Base-by-base conservation (phyloP, 345 rosid genomes). In the Camelina laxa region DNA sequence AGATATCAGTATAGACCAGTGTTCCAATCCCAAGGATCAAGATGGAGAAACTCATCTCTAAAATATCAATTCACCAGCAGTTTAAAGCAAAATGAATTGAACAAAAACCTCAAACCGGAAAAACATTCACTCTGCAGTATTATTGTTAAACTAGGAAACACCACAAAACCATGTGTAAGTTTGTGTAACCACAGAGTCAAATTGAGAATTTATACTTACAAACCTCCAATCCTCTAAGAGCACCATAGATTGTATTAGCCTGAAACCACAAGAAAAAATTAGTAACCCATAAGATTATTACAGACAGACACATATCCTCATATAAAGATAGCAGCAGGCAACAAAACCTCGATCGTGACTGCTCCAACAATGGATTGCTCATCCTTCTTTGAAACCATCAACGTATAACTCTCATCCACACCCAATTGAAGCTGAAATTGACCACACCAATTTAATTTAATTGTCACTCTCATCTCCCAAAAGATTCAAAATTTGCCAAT, bases 151-250 rank as follows among this genome's bases (percentile, higher is more conserved):
- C 45, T 12, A 41, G 6, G n/a, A 38, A 41, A 41, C 45, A 45
- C 58, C 30, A 19, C 47, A 38, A 13, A 36, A 60, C 6, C 8
- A 4, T 5, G 11, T 19, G 4, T 59, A 0, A n/a, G 9, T 39
- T 39, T 11, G 14, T 11, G 14, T 60, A 8, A 30, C 61, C 38
- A 27, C 3, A 71, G n/a, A 42, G 49, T 64, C 72, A 74, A 74
- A 65, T 60, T 24, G 8, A 75, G 17, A 49, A 49, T 53, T 19
- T 13, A 6, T 21, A 57, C 56, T 67, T 33, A 71, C 82, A 54
- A 74, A 95, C 99, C 99, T 95, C 98, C 75, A 93, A 82, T 39
- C 96, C 98, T 57, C 97, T 83, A 75, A 93, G 79, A 6, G 98
- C 98, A 67, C 98, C 98, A 84, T 82, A 89, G 2, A 91, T 82